Base-by-base conservation (phyloP, 352 stramenopile species). In the Phytophthora melonis region DNA sequence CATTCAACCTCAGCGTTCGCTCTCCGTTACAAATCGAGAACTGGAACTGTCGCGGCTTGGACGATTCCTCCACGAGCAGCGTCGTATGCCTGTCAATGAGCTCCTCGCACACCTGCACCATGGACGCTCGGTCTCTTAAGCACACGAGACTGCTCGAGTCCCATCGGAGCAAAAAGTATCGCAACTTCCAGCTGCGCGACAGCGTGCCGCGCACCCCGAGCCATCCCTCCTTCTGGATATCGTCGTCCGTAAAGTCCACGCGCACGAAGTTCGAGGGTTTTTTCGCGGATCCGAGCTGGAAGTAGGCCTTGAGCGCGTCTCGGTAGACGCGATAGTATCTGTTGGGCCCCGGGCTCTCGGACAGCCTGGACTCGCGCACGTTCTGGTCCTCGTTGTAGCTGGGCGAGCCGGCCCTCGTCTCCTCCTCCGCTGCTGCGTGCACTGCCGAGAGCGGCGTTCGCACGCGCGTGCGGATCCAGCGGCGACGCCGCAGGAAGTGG, bases 181-280 rank as follows among this genome's bases (percentile, higher is more conserved):
- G 86, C 25, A 97, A 80, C 75, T 94, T 95, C 90, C 90, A 97
- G 52, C 82, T 93, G 30, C 87, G 72, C 18, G 90, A 93, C n/a
- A 94, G 74, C 45, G 81, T 75, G 13, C 90, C 87, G 16, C 87
- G 70, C 32, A 90, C 73, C 0, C 88, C 90, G 0, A 97, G 74
- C 90, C 90, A 97, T 0, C 87, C 90, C 72, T 97, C 87, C 18
- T 87, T 83, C 58, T 86, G 62, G n/a, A 95, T 82, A 32, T 91
- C 83, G 1, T 94, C 78, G 41, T 92, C 79, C 7, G 82, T 79
- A 63, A 93, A 95, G n/a, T 87, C 78, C 41, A 91, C 68, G 4
- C 84, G 82, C 25, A 79, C 56, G 32, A 90, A 89, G 45, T 92
- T 84, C 14, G 80, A 73, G 16, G 78, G 41, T 9, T 64, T 78